Base-by-base conservation (phyloP, 495 filamentous ascomycete species). In the Neurospora discreta region DNA sequence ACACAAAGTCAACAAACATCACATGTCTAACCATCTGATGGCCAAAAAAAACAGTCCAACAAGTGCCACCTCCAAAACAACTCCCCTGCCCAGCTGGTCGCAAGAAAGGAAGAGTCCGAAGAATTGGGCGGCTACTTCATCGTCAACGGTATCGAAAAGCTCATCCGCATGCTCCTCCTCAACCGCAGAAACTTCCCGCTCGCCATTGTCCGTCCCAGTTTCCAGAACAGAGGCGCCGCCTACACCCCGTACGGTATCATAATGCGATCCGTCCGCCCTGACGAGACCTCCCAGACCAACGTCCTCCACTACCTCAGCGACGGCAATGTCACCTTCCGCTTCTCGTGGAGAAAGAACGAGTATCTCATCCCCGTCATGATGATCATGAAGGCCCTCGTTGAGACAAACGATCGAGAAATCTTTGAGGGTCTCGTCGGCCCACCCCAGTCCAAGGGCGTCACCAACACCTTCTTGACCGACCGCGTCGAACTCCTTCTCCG, bases 301-400 rank as follows among this genome's bases (percentile, higher is more conserved):
- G 93, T 97, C 33, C 86, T 99, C 33, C 95, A 99, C 81, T 99
- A 98, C 81, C 89, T 98, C 67, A 91, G 85, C 73, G 95, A 98
- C 80, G 95, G 95, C 73, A 98, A 97, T 80, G 89, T 98, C 72
- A 97, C 92, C 3, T 97, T 99, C 84, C 88, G 95, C 44, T 98
- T 99, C 81, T 97, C 95, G 2, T 99, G 95, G 95, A 87, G 95
- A 74, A 99, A 99, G 85, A 93, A 93, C 74, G 95, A 98, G 82
- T 99, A 91, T 78, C 86, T 98, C 30, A 87, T 99, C 16, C 95
- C 95, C 20, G 92, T 93, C 72, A 90, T 97, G 87, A 98, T 99
- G 95, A 88, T 98, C 16, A 81, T 99, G 73, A 98, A 98, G 83
- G 95, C 95, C 3, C 86, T 99, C 60, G 87, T 94, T 23, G 94